Percentiles rank a stretch among this genome's conserved stretches.
These are phyloP conservation scores for Russula virescens DNA, from an alignment of 768 basidiomycete genomes.

Conservation along the genomic window DNA sequence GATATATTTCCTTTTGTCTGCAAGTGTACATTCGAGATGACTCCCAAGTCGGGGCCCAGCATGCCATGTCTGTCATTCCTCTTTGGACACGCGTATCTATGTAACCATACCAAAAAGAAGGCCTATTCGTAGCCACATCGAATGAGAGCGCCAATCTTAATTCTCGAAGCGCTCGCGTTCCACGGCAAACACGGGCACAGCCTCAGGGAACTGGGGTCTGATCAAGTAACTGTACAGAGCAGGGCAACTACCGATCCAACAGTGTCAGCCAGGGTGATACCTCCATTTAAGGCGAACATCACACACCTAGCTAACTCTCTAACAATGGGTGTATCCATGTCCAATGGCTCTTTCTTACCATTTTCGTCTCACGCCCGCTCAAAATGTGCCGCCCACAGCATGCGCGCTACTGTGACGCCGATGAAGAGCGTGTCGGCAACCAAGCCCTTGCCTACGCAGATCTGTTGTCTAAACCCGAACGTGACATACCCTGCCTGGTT, in stretches of 20 bases:
- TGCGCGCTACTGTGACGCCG: conserved; percentile 13
- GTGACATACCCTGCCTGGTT: conserved; percentile 16
- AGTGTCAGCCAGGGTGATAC: not conserved
- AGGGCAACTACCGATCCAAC: conserved; percentile 9
- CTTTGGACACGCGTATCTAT: too few species aligned
- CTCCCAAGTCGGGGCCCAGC: too few species aligned
- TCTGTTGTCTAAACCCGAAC: conserved; percentile 22
- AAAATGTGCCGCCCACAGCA: conserved; percentile 24
- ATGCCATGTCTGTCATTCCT: too few species aligned
- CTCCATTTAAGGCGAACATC: too few species aligned
- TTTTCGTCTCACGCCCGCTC: conserved; percentile 11
- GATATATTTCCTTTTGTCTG: too few species aligned
- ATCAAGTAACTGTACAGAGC: conserved; percentile 21
- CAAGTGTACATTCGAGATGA: too few species aligned
- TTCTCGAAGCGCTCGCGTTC: not conserved
- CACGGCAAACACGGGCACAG: not conserved
- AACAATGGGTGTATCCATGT: not conserved
- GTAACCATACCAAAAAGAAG: too few species aligned
- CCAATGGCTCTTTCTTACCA: conserved; percentile 10
- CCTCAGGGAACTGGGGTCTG: conserved; percentile 23
- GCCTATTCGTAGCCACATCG: too few species aligned
- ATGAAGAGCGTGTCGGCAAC: conserved; percentile 26
- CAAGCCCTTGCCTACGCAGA: conserved; percentile 24
- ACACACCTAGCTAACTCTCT: conserved; percentile 12
- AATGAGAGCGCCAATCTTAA: not conserved